Conservation (phyloP, 2,329 filamentous ascomycete species). For the Chalaropsis ovoidea region DNA sequence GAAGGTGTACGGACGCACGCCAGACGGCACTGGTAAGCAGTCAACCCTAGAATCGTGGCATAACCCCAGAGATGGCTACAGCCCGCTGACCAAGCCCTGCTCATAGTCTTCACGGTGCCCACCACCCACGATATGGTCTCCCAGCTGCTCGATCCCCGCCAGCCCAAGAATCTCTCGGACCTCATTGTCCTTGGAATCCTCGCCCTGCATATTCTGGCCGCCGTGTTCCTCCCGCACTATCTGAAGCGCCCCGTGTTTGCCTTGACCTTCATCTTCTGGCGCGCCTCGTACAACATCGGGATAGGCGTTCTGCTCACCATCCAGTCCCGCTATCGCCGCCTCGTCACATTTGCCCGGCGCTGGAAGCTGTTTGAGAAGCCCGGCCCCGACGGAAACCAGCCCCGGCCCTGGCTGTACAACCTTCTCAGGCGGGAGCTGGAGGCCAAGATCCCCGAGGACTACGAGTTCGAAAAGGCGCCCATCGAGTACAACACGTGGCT, state of each 20-base stretch:
- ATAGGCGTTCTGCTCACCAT: constrained; percentile 82
- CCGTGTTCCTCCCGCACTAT: constrained; percentile 60
- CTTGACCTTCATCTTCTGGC: constrained; percentile 80
- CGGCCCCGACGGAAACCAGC: constrained; percentile 61
- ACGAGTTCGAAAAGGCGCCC: constrained; percentile 83
- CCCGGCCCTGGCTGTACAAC: constrained; percentile 69
- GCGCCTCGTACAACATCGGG: constrained; percentile 82
- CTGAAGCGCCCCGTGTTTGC: constrained; percentile 71
- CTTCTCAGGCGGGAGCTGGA: constrained; percentile 84
- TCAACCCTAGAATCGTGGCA: neutral
- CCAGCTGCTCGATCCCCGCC: constrained; percentile 83
- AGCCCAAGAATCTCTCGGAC: constrained; percentile 92
- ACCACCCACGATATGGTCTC: constrained; percentile 98
- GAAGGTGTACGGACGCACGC: constrained; percentile 88
- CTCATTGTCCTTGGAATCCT: constrained; percentile 68
- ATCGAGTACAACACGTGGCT: constrained; percentile 99
- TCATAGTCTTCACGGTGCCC: constrained; percentile 82
- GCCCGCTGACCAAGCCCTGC: neutral
- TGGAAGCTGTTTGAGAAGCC: constrained; percentile 80
- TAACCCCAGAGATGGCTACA: neutral
- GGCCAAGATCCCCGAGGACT: constrained; percentile 87
- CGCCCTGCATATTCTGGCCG: constrained; percentile 59
- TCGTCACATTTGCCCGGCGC: constrained; percentile 80
- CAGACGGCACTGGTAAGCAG: constrained; percentile 73
- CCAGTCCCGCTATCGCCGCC: constrained; percentile 78